These are phyloP conservation scores for Pythium apleroticum DNA, from an alignment of 352 stramenopile species.

Conservation along the genomic window DNA sequence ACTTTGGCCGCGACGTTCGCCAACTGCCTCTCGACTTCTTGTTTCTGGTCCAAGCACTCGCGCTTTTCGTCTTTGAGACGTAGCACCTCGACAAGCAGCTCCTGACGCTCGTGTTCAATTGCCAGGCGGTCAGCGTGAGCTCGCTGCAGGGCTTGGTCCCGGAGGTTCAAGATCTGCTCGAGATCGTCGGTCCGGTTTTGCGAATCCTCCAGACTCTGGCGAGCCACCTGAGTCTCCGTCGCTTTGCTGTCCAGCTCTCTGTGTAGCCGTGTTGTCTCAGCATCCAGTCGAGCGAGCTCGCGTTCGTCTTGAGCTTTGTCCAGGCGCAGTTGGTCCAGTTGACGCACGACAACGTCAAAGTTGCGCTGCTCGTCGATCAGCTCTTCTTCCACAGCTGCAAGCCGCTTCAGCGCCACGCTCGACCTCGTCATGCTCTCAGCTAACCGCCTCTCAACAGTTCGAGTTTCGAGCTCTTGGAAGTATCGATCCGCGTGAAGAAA, in stretches of 20 bases:
- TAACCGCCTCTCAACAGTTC: slow-evolving; percentile 9
- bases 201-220: not conserved
- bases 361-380: slow-evolving; percentile 70
- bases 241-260: not conserved
- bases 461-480: slow-evolving; percentile 27
- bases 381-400: slow-evolving; percentile 60
- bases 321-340: slow-evolving; percentile 50
- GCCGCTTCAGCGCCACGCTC: slow-evolving; percentile 47
- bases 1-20: slow-evolving; percentile 34
- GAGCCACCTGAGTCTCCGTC: not conserved
- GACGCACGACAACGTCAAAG: slow-evolving; percentile 60
- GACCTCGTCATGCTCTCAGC: slow-evolving; percentile 28
- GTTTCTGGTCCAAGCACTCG: slow-evolving; percentile 32
- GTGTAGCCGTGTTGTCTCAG: slow-evolving; percentile 16
- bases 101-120: slow-evolving; percentile 40
- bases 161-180: not conserved
- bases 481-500: slow-evolving; percentile 63
- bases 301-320: slow-evolving; percentile 27
- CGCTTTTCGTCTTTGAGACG: slow-evolving; percentile 53
- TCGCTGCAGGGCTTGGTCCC: slow-evolving; percentile 2
- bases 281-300: slow-evolving; percentile 5
- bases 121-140: slow-evolving; percentile 2
- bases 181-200: not conserved
- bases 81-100: slow-evolving; percentile 41
- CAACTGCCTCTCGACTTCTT: slow-evolving; percentile 27